Base-by-base conservation (phyloP, 2,329 filamentous ascomycete genomes). In the Xylaria sp. region DNA sequence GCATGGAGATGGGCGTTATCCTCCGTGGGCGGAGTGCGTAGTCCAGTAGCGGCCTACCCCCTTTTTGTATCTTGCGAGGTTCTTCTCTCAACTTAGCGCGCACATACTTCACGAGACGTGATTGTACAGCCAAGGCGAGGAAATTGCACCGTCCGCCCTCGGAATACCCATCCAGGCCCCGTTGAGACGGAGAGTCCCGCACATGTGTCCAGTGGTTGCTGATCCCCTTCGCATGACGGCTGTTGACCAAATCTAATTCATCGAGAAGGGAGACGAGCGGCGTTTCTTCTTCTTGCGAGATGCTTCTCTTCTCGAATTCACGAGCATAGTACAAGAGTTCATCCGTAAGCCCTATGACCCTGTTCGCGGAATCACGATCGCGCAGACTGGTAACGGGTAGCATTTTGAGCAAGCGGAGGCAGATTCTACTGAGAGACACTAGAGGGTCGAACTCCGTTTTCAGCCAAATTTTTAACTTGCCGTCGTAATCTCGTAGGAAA, bases 21-120 rank as follows among this genome's bases (percentile, higher is more conserved):
- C n/a, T 45, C 10, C n/a, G 41, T 23, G 9, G 41, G 41, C 41
- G n/a, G 8, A 45, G 41, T 10, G 41, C n/a, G n/a, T 45, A 45
- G 18, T 45, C 41, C 12, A 45, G 23, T n/a, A 45, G 41, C n/a
- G 41, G 41, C n/a, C 41, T 45, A 0, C 41, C 41, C n/a, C 41
- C 9, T 45, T 45, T 45, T n/a, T 45, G 41, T 3, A 45, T 45
- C 8, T 20, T 45, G 41, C n/a, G 9, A 20, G 9, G 41, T 20
- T 45, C n/a, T 45, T n/a, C n/a, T 12, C 23, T 8, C n/a, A 45
- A 3, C 23, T 45, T 45, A 10, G 41, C 9, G 7, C 41, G n/a
- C n/a, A 45, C 41, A 45, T 45, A 45, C 41, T 45, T 45, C n/a
- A 45, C 41, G n/a, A 45, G 41, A 45, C 41, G 41, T 20, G 41